These are phyloP conservation scores for Metschnikowia lochheadii DNA, from an alignment of 805 yeast species.

Conservation along the genomic window DNA sequence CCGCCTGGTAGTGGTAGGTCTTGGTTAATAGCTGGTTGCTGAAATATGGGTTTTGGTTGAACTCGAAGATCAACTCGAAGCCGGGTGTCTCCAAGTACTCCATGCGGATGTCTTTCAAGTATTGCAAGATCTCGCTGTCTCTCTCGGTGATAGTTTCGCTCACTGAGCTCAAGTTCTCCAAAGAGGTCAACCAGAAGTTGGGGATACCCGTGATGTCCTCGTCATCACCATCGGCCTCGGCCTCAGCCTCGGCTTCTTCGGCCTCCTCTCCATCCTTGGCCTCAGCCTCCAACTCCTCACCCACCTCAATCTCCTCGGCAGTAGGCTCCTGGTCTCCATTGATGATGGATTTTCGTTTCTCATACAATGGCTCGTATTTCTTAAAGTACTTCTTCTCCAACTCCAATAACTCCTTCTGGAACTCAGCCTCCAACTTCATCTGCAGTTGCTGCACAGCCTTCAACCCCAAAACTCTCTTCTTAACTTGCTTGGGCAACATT, in stretches of 20 bases:
- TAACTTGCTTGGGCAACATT: conserved; percentile 65
- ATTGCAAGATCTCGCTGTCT: conserved; percentile 77
- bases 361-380: conserved; percentile 72
- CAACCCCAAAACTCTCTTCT: conserved; percentile 74
- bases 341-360: conserved; percentile 67
- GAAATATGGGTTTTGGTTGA: conserved; percentile 71
- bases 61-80: conserved; percentile 80
- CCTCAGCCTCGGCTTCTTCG: conserved; percentile 39
- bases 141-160: conserved; percentile 84
- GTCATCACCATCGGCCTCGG: conserved; percentile 41
- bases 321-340: conserved; percentile 75
- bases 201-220: conserved; percentile 74
- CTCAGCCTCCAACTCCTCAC: conserved; percentile 64
- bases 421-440: conserved; percentile 81
- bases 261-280: conserved; percentile 43
- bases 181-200: conserved; percentile 93
- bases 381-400: conserved; percentile 76
- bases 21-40: conserved; percentile 69
- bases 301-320: conserved; percentile 70
- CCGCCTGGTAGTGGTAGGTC: conserved; percentile 90
- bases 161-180: conserved; percentile 78
- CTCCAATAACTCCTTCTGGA: conserved; percentile 82
- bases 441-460: conserved; percentile 78
- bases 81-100: conserved; percentile 84
- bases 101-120: conserved; percentile 66